Base-by-base conservation (phyloP, 257 asterid species). In the Solanum verrucosum region DNA sequence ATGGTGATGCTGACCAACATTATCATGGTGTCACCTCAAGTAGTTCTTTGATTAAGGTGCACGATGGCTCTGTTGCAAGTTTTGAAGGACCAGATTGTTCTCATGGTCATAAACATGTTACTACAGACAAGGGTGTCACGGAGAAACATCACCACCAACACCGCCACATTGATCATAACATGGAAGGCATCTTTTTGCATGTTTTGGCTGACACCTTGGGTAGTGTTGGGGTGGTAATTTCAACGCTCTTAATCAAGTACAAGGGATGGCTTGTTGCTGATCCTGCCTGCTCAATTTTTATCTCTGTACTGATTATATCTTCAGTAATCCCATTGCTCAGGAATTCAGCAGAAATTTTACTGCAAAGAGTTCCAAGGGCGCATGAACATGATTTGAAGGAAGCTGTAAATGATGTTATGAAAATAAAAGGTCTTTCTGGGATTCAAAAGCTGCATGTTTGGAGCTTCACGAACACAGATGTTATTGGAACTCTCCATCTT, bases 101-200 rank as follows among this genome's bases (percentile, higher is more conserved):
- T 81, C 70, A 81, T 49, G 85, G 38, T 56, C 92, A 90, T 63
- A 23, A 49, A 33, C 92, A 89, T 71, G 88, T 67, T 87, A 88
- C 87, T 73, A 59, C 87, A 11, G 94, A 86, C 44, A 65, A 35
- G 42, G 91, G 87, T 85, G 87, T 86, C 35, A 90, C 83, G 72
- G 91, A 90, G 89, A 87, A 85, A 40, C 91, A 87, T 79, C 88
- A 88, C 68, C 94, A 90, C 34, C 94, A 92, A 83, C 98, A 94
- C 86, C 99, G 92, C 90, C 99, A 97, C 90, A 93, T 94, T 37
- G 99, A 97, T 93, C 99, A 96, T 90, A 97, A 97, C 93, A 95
- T 97, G 99, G 98, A 94, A 89, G 99, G 99, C 88, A 97, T 97
- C 82, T 97, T 97, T 94, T 90, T 97, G 94, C 99, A 97, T 42